Evolutionary conservation across 176 grass and related monocot genomes (phyloP), one percentile per base, ranked within the genome.

Genomic region (Carex myosuroides): DNA sequence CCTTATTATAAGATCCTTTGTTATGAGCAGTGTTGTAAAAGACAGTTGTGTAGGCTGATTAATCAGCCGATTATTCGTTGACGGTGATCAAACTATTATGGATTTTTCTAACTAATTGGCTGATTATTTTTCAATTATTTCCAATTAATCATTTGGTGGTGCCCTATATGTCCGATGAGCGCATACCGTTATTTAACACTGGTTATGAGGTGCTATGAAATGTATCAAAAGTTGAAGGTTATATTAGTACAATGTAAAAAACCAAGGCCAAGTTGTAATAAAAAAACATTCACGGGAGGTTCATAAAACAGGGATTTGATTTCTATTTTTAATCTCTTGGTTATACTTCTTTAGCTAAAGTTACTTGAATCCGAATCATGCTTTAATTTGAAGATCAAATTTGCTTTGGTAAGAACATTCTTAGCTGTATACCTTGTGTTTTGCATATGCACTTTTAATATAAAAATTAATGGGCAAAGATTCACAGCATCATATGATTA

Each of bases 331-430:
- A 44, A 74, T 42, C 59, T 78, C 8, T 52, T 52, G 10, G 18
- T 3, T 56, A 26, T 74, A 64, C n/a, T 85, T 85, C 58, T 52
- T 80, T 65, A 86, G 30, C 13, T 60, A 74, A 88, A 69, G 86
- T 79, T 64, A 59, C 80, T 57, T 79, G 13, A 79, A 79, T 79
- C 4, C 59, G 18, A 59, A 84, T 54, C 48, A 60, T 55, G 35
- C 81, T 84, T 79, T 83, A 84, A 78, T 88, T 84, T 66, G 55
- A 79, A 84, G 55, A 59, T 75, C 7, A 33, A 16, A 41, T 72
- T 87, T 87, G 79, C 66, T 83, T 87, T 64, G 24, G 42, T 83
- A 50, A 52, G 39, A 87, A 87, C 81, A 83, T 66, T 82, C 58
- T 54, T 83, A 76, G 66, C 56, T 75, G 79, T 74, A 50, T 26